These are phyloP conservation scores for Oryza australiensis DNA, from an alignment of 176 grass and related monocot species.

Conservation along the genomic window DNA sequence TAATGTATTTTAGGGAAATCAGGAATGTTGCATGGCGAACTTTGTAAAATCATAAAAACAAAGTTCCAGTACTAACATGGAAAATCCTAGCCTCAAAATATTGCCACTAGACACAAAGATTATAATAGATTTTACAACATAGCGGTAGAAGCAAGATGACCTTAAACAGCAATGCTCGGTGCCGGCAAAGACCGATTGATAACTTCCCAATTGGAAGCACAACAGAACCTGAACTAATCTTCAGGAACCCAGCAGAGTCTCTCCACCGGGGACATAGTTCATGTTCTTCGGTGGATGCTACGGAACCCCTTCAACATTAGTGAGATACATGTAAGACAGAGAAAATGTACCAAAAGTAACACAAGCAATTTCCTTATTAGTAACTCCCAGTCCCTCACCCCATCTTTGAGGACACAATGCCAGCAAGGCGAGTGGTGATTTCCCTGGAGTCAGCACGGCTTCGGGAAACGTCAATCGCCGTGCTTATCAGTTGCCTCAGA, in stretches of 20 bases:
- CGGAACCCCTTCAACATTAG: conserved; percentile 59
- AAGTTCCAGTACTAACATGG: neutral
- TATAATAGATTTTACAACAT: neutral
- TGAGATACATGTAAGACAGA: conserved; percentile 27
- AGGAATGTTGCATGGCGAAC: neutral
- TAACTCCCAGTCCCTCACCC: conserved; percentile 51
- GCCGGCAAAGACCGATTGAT: conserved; percentile 66
- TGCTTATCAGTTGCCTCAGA: conserved; percentile 52
- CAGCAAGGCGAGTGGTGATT: conserved; percentile 54
- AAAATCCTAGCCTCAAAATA: neutral
- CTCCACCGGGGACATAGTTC: conserved; percentile 60
- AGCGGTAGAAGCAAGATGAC: conserved; percentile 30
- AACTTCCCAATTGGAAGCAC: conserved; percentile 80
- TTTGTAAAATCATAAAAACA: conserved; percentile 15
- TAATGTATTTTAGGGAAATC: neutral
- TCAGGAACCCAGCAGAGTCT: conserved; percentile 48
- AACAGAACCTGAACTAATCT: conserved; percentile 60
- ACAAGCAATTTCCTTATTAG: neutral
- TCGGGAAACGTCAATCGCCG: conserved; percentile 47
- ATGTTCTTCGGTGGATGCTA: conserved; percentile 52
- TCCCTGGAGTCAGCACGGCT: conserved; percentile 49
- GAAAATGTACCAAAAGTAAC: neutral
- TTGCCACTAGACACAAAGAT: neutral
- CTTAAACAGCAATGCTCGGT: conserved; percentile 84
- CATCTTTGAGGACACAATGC: conserved; percentile 64